These are phyloP conservation scores for Phyllosticta citrichinensis DNA, from an alignment of 2,329 filamentous ascomycete species.

Conservation along the genomic window DNA sequence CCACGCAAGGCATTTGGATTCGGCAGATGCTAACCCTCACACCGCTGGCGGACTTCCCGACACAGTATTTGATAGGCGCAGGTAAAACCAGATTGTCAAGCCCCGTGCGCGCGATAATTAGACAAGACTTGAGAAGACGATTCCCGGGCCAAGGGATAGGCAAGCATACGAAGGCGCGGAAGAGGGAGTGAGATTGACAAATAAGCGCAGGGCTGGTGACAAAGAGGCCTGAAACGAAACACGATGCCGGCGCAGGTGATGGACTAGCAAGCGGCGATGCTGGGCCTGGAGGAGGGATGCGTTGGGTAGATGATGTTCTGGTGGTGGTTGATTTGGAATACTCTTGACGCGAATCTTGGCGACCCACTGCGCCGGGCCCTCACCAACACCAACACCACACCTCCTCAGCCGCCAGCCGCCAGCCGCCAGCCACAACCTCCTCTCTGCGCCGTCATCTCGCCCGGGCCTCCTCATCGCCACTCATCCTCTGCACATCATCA, in stretches of 20 bases:
- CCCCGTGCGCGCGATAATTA: not conserved
- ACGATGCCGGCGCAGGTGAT: not conserved
- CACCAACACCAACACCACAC: not conserved
- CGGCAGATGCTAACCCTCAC: not conserved
- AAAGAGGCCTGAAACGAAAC: not conserved
- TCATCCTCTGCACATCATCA: not conserved
- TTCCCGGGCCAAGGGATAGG: not conserved
- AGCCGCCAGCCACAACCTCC: not conserved
- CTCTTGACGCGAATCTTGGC: not conserved
- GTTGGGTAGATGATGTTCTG: not conserved
- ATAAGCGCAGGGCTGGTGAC: not conserved
- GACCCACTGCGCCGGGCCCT: not conserved
- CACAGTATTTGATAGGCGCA: not conserved
- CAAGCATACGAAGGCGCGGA: not conserved
- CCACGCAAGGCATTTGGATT: not conserved
- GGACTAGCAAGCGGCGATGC: not conserved
- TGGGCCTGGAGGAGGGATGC: not conserved
- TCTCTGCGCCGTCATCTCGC: not conserved
- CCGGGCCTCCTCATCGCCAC: not conserved
- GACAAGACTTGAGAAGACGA: not conserved
- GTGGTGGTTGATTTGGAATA: not conserved
- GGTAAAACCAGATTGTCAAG: not conserved
- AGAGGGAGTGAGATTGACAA: not conserved
- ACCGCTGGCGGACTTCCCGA: not conserved
- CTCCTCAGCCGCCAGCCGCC: not conserved